Evolutionary conservation across 2,329 filamentous ascomycete species (phyloP).

Genomic region (Metarhizium robertsii): DNA sequence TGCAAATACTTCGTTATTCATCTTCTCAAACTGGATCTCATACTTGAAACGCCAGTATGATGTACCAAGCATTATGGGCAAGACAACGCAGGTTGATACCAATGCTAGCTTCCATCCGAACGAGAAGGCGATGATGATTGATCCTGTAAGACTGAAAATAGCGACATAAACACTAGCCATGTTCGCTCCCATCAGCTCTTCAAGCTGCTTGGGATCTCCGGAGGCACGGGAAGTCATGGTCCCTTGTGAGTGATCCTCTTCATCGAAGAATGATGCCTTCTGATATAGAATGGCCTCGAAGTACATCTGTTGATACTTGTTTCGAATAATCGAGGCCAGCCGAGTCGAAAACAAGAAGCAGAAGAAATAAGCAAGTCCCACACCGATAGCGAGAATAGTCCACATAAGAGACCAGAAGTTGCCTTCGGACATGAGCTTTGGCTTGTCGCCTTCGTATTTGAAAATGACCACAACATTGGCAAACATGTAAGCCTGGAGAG

Average conservation of each 20-base stretch:
- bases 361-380: slow-evolving; percentile 43
- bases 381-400: slow-evolving; percentile 44
- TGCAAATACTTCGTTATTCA: slow-evolving; percentile 59
- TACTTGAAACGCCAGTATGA: slow-evolving; percentile 45
- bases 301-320: slow-evolving; percentile 50
- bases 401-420: slow-evolving; percentile 61
- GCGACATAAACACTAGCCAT: slow-evolving; percentile 55
- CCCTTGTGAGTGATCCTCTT: slow-evolving; percentile 49
- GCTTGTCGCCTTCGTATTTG: slow-evolving; percentile 16
- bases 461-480: slow-evolving; percentile 44
- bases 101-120: slow-evolving; percentile 72
- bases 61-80: slow-evolving; percentile 38
- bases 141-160: slow-evolving; percentile 56
- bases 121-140: slow-evolving; percentile 56
- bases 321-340: slow-evolving; percentile 38
- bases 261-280: slow-evolving; percentile 51
- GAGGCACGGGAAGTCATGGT: slow-evolving; percentile 48
- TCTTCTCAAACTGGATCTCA: slow-evolving; percentile 58
- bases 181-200: slow-evolving; percentile 54
- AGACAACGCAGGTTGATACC: slow-evolving; percentile 53
- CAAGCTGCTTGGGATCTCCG: slow-evolving; percentile 48
- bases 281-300: slow-evolving; percentile 51
- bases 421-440: slow-evolving; percentile 29
- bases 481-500: slow-evolving; percentile 46
- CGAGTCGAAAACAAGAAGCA: slow-evolving; percentile 29